Percentiles rank a stretch among this genome's conserved stretches.
Evolutionary conservation across 2,329 filamentous ascomycete genomes (phyloP).

Genomic region (Aspergillus sp.): DNA sequence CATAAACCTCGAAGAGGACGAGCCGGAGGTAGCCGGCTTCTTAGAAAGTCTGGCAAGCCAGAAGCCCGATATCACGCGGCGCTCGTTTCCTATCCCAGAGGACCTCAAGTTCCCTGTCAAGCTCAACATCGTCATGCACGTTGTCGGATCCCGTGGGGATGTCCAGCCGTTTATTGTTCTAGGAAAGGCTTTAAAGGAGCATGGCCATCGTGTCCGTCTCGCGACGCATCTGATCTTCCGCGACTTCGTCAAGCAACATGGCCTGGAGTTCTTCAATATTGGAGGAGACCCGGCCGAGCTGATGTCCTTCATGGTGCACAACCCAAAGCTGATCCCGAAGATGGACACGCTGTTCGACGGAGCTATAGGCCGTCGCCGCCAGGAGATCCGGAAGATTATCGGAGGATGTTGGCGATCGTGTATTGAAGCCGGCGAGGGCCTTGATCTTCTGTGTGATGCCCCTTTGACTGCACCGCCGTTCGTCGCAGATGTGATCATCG

Average conservation of each 20-base stretch:
- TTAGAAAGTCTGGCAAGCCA: too few relatives aligned
- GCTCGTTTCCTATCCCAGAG: too few relatives aligned
- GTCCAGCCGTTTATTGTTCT: conserved; percentile 74
- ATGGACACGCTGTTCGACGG: conserved; percentile 73
- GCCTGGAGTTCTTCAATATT: conserved; percentile 72
- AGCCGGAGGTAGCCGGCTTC: too few relatives aligned
- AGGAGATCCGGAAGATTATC: conserved; percentile 73
- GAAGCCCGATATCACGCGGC: too few relatives aligned
- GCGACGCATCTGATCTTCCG: conserved; percentile 71
- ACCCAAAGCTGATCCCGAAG: conserved; percentile 80
- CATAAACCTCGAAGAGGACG: too few relatives aligned
- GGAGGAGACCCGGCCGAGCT: conserved; percentile 71
- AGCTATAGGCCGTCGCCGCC: conserved; percentile 71
- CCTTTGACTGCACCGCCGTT: conserved; percentile 59
- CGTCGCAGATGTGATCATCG: conserved; percentile 78
- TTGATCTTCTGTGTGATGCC: conserved; percentile 43
- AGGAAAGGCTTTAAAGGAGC: conserved; percentile 63
- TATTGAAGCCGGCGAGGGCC: conserved; percentile 70
- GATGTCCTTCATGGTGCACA: conserved; percentile 89
- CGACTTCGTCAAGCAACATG: conserved; percentile 67
- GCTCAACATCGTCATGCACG: conserved; percentile 68
- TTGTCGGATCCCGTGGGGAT: conserved; percentile 72
- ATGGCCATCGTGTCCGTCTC: conserved; percentile 69
- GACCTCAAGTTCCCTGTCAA: too few relatives aligned
- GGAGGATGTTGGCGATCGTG: conserved; percentile 82